Conservation (phyloP, 2,329 filamentous ascomycete species). For the Ceratocystis diversiconidia region DNA sequence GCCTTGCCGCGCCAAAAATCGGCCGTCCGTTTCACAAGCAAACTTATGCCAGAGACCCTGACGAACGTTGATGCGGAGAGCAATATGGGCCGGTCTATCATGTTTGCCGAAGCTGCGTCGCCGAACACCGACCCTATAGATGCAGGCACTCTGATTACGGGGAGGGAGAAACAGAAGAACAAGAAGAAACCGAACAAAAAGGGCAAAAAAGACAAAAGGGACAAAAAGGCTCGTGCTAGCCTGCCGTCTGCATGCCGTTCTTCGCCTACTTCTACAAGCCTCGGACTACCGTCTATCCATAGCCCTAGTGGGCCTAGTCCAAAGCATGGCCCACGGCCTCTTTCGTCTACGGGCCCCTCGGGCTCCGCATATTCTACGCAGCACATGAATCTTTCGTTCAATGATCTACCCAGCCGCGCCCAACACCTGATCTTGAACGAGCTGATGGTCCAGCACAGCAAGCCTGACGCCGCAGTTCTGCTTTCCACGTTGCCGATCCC, state of each 20-base stretch:
- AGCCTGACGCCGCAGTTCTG: slow-evolving; percentile 54
- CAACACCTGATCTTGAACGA: slow-evolving; percentile 82
- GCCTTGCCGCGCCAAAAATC: slow-evolving; percentile 39
- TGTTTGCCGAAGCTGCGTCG: slow-evolving; percentile 46
- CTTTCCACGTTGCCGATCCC: slow-evolving; percentile 77
- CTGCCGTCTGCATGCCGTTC: background rate
- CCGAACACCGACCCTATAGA: background rate
- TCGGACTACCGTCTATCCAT: background rate
- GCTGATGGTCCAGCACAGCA: slow-evolving; percentile 54
- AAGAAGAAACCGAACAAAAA: background rate
- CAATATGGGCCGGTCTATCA: slow-evolving; percentile 49
- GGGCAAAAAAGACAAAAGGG: background rate
- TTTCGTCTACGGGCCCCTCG: background rate
- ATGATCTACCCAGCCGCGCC: slow-evolving; percentile 69
- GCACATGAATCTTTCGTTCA: slow-evolving; percentile 61
- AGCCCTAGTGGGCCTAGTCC: background rate
- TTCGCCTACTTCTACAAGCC: background rate
- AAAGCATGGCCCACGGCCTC: background rate
- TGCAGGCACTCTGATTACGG: too few species aligned
- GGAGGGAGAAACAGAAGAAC: background rate
- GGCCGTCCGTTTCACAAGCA: slow-evolving; percentile 53
- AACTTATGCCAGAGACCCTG: slow-evolving; percentile 55
- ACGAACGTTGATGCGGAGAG: slow-evolving; percentile 50
- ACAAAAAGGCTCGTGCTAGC: background rate
- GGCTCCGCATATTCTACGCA: slow-evolving; percentile 41